Evolutionary conservation across 306 rosid species (phyloP).

Genomic region (Begonia loranthoides): DNA sequence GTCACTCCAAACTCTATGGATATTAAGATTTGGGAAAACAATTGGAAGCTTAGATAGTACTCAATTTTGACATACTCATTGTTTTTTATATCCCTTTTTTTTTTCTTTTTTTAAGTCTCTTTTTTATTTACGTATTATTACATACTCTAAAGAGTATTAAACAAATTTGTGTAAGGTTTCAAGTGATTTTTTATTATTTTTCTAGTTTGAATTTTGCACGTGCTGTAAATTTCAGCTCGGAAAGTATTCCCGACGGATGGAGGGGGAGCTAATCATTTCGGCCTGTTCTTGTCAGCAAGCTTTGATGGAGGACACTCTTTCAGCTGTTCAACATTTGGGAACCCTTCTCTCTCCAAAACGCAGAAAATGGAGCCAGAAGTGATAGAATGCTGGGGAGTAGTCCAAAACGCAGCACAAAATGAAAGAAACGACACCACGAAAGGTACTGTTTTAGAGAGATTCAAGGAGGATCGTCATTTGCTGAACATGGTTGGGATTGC

Average conservation of each 20-base stretch:
- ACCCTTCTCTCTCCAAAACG: slow-evolving; percentile 70
- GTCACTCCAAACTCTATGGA: too few species aligned
- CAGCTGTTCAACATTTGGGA: slow-evolving; percentile 69
- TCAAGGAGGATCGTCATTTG: slow-evolving; percentile 70
- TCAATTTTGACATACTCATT: too few species aligned
- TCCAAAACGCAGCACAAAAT: slow-evolving; percentile 21
- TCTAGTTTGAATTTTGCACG: too few species aligned
- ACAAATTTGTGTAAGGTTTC: too few species aligned
- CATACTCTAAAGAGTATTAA: too few species aligned
- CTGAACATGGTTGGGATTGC: slow-evolving; percentile 85
- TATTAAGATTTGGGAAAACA: too few species aligned
- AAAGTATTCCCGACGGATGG: slow-evolving; percentile 85
- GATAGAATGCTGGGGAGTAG: slow-evolving; percentile 92
- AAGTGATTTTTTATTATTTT: too few species aligned
- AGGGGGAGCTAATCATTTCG: slow-evolving; percentile 63
- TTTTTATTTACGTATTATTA: too few species aligned
- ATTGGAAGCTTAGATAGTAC: too few species aligned
- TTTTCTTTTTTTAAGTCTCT: too few species aligned
- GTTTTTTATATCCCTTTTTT: too few species aligned
- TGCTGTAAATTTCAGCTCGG: slow-evolving; percentile 81
- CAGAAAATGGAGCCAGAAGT: slow-evolving; percentile 57
- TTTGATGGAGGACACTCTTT: slow-evolving; percentile 81
- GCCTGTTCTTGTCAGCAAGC: slow-evolving; percentile 59
- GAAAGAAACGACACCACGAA: slow-evolving; percentile 25
- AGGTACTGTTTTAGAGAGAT: slow-evolving; percentile 54